Base-by-base conservation (phyloP, 75 land plant genomes). In the Pinus albicaulis region DNA sequence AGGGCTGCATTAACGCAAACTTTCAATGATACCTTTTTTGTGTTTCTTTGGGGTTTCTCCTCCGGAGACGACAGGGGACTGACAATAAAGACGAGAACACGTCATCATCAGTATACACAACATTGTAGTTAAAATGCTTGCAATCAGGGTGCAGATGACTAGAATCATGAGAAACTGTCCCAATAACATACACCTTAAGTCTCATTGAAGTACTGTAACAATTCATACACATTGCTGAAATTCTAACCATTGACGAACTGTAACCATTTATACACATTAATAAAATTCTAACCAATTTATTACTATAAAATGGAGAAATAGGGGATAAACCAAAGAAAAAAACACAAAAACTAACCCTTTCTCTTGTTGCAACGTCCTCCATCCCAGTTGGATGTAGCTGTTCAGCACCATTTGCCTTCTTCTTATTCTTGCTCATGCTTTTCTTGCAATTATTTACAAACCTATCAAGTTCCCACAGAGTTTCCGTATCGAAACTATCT, bases 401-500 rank as follows among this genome's bases (percentile, higher is more conserved):
- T 13, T 60, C 76, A 7, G 44, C 25, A 12, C 48, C 76, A 57
- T 60, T 57, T 31, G 23, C 5, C 20, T 38, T 60, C n/a, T 75
- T 57, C 68, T 75, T 75, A 38, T 58, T 75, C 76, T 75, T 75
- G 26, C 71, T 75, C 61, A 75, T 57, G 17, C n/a, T 60, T 66
- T 75, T 75, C 76, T 75, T 75, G 36, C 76, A 75, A 48, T 78
- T 82, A 56, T 34, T 34, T 4, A 82, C 71, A 70, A 73, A 73
- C 71, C 83, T 25, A 25, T 87, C 68, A 25, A 90, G 83, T 71
- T 90, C 92, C 92, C 92, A 90, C 0, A 90, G 81, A 0, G 91
- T 85, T 14, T 89, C 88, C 17, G 81, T 80, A 58, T 85, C 86
- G 24, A 90, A 75, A 3, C 77, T 71, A 74, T 89, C 88, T 31